A percentile compares a stretch with the other conserved stretches of the same genome.
Evolutionary conservation across 2,329 filamentous ascomycete genomes (phyloP).

Genomic region (Fusarium gaditjirri): DNA sequence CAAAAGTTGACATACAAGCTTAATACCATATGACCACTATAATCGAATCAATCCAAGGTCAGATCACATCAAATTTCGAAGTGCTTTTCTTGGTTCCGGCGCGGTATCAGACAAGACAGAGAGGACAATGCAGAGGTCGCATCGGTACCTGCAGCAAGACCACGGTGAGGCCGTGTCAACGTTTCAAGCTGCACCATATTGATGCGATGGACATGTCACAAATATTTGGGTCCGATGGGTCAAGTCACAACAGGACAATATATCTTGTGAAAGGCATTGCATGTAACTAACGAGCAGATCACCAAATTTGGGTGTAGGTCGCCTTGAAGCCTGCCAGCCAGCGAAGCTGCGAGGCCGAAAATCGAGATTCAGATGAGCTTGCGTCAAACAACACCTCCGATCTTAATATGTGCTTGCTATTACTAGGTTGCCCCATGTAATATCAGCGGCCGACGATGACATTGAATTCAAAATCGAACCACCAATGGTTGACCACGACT

Average conservation of each 20-base stretch:
- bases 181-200: conserved; percentile 9
- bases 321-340: not conserved
- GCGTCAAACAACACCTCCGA: not conserved
- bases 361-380: not conserved
- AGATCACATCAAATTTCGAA: not conserved
- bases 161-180: not conserved
- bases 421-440: not conserved
- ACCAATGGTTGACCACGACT: not conserved
- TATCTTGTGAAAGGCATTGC: not conserved
- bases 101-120: not conserved
- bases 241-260: not conserved
- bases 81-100: not conserved
- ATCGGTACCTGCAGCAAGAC: not conserved
- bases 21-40: conserved; percentile 20
- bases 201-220: not conserved
- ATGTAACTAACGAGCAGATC: not conserved
- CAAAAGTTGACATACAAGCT: conserved; percentile 26
- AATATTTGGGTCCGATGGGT: not conserved
- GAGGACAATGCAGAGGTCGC: not conserved
- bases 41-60: conserved; percentile 4
- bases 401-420: not conserved
- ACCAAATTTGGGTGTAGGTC: not conserved
- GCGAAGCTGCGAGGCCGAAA: not conserved
- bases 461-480: not conserved
- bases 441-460: not conserved